These are phyloP conservation scores for Mortierella antarctica DNA, from an alignment of 192 early-diverging fungal species.

Conservation along the genomic window DNA sequence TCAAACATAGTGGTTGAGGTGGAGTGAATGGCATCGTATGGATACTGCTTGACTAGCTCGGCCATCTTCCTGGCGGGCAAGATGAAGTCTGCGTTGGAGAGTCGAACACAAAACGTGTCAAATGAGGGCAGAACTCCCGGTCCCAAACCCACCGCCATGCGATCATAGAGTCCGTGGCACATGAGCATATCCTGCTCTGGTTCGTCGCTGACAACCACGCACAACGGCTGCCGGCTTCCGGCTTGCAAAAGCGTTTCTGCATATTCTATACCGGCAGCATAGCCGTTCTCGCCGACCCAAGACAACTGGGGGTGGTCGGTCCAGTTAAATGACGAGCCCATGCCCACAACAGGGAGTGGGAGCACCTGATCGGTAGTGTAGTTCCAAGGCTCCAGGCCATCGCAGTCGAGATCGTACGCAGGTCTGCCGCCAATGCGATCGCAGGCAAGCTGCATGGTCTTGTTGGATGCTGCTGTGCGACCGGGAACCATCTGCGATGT, in stretches of 20 bases:
- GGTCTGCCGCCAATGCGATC: neutral
- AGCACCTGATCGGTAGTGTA: slow-evolving; percentile 22
- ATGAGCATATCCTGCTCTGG: slow-evolving; percentile 28
- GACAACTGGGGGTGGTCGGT: slow-evolving; percentile 10
- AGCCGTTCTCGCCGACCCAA: slow-evolving; percentile 46
- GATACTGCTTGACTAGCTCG: slow-evolving; percentile 1
- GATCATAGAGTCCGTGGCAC: slow-evolving; percentile 33
- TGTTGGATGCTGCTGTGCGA: slow-evolving; percentile 10
- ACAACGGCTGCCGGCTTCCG: slow-evolving; percentile 3
- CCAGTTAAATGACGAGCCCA: slow-evolving; percentile 25
- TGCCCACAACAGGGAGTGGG: slow-evolving; percentile 36
- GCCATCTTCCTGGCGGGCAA: slow-evolving; percentile 2
- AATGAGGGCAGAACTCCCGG: slow-evolving; percentile 11
- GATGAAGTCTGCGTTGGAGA: slow-evolving; percentile 16
- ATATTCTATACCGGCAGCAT: slow-evolving; percentile 21
- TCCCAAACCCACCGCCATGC: neutral
- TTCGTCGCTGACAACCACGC: slow-evolving; percentile 22
- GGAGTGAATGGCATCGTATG: slow-evolving; percentile 38
- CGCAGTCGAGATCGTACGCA: neutral
- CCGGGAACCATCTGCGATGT: neutral
- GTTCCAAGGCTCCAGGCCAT: slow-evolving; percentile 21
- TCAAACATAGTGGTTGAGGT: slow-evolving; percentile 30
- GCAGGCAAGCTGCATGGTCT: slow-evolving; percentile 9
- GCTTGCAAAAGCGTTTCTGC: slow-evolving; percentile 14
- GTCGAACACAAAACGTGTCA: slow-evolving; percentile 17